A percentile compares a stretch with the other conserved stretches of the same genome.
These are phyloP conservation scores for Brassica nigra DNA, from an alignment of 345 rosid species.

Conservation along the genomic window DNA sequence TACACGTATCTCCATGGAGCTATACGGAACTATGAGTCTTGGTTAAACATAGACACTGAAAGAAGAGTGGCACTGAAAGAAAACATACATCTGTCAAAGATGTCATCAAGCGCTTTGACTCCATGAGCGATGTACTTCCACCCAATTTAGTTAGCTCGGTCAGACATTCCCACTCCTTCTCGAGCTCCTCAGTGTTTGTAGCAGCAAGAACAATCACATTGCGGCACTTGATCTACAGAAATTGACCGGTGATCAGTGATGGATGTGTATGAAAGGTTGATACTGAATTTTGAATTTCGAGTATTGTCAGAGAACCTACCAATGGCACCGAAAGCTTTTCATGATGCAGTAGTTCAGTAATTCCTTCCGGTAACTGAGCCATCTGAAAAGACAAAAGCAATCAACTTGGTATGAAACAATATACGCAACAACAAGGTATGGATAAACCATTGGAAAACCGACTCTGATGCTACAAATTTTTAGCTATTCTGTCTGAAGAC, in stretches of 20 bases:
- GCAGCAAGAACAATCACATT: conserved; percentile 79
- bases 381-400: conserved; percentile 57
- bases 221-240: conserved; percentile 76
- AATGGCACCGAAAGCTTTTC: conserved; percentile 81
- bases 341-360: conserved; percentile 88
- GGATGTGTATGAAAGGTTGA: background rate
- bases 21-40: background rate
- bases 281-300: too few species aligned
- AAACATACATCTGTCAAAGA: conserved; percentile 67
- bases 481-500: too few species aligned
- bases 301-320: too few species aligned
- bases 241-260: background rate
- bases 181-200: conserved; percentile 71
- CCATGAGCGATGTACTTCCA: conserved; percentile 51
- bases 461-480: background rate
- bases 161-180: conserved; percentile 85
- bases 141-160: conserved; percentile 54
- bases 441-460: background rate
- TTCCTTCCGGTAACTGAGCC: conserved; percentile 96
- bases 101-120: conserved; percentile 57
- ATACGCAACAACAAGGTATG: background rate
- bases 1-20: background rate
- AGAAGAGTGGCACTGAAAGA: background rate
- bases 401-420: conserved; percentile 32
- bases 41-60: background rate